Evolutionary conservation across 2,329 filamentous ascomycete species (phyloP), one percentile per base, ranked within the genome.

Genomic region (Venturia oleaginea): DNA sequence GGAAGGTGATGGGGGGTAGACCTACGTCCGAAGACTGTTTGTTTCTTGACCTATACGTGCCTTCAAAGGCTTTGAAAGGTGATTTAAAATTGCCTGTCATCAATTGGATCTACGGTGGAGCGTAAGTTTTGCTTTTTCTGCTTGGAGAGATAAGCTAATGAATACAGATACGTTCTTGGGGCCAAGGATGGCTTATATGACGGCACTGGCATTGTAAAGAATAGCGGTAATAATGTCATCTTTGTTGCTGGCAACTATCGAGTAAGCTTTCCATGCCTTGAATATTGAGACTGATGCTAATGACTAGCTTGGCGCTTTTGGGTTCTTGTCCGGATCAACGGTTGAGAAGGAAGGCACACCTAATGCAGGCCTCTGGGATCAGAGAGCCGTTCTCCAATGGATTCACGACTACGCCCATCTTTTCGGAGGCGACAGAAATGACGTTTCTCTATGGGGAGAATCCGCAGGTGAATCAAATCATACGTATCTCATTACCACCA

Each of bases 361-460:
- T 0, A 83, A 83, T 66, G 76, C 76, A 7, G 75, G 74, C 17
- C 69, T 73, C n/a, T 70, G 67, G 55, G 71, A 74, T 62, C 77
- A 80, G 65, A 72, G 77, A 19, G 75, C 77, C 3, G 76, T 77
- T 3, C 73, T 83, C 22, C 70, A 81, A 67, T 83, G 81, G 81
- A 78, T 81, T 0, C 75, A 79, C 54, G 72, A 79, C 61, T 75
- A 82, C 67, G 79, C 82, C 51, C 64, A 68, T 11, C 71, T 77
- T 0, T 71, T 83, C 4, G 78, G 79, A 8, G 82, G 81, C n/a
- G 78, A 83, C 65, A 73, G 75, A 8, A 71, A 70, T 4, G 68
- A 73, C 4, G 79, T 83, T 8, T 81, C 77, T 1, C 79, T 79
- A 6, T 79, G 79, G 74, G 82, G 81, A 3, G 78, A 83, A 67